Evolutionary conservation across 768 basidiomycete genomes (phyloP).

Genomic region (Mycena indigotica): DNA sequence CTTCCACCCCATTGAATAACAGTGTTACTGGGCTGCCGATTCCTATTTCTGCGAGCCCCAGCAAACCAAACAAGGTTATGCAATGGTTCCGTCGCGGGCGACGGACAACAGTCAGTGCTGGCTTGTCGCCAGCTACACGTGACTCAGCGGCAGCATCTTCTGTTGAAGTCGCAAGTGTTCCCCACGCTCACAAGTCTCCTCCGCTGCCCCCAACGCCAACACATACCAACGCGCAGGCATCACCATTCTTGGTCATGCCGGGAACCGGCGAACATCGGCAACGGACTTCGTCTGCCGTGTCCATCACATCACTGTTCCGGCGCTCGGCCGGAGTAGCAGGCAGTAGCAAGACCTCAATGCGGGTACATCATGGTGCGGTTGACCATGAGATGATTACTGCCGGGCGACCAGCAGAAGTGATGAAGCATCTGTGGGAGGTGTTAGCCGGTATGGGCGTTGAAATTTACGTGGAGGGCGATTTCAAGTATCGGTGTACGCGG

Average conservation of each 20-base stretch:
- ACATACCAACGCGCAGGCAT: neutral
- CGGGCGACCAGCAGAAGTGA: conserved; percentile 71
- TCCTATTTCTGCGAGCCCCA: conserved; percentile 54
- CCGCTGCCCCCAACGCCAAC: conserved; percentile 3
- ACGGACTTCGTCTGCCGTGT: conserved; percentile 20
- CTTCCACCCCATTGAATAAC: conserved; percentile 31
- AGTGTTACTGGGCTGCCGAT: conserved; percentile 43
- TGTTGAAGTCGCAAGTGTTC: conserved; percentile 15
- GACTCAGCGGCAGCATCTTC: conserved; percentile 16
- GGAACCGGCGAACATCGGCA: conserved; percentile 18
- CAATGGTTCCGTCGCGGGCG: conserved; percentile 82
- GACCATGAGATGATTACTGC: conserved; percentile 85
- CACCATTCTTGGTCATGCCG: conserved; percentile 19
- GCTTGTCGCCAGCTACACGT: conserved; percentile 5
- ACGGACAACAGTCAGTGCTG: conserved; percentile 10
- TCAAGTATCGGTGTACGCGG: conserved; percentile 77
- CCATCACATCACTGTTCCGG: conserved; percentile 22
- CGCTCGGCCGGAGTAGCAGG: conserved; percentile 18
- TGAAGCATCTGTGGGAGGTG: conserved; percentile 69
- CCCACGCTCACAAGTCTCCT: conserved; percentile 1
- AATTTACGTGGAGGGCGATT: conserved; percentile 77
- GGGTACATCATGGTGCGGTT: conserved; percentile 87
- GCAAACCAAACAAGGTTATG: conserved; percentile 94
- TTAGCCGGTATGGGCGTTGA: conserved; percentile 82
- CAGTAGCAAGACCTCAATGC: conserved; percentile 38